Evolutionary conservation across 495 filamentous ascomycete genomes (phyloP).

Genomic region (Margaritispora aquatica): DNA sequence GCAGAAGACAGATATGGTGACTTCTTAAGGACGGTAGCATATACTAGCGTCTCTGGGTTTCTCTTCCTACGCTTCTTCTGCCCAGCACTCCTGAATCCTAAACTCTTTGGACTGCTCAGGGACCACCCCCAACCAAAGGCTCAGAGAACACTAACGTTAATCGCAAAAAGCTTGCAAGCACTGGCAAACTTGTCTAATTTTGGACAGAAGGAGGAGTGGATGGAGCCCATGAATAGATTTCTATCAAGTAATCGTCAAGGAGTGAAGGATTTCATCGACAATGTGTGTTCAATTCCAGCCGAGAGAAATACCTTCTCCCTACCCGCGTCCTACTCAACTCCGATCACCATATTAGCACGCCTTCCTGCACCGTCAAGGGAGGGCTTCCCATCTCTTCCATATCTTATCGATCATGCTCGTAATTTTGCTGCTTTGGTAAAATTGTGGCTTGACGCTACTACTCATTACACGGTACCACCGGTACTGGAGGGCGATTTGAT

Average conservation of each 20-base stretch:
- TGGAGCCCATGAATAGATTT: slow-evolving; percentile 96
- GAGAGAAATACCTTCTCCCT: slow-evolving; percentile 57
- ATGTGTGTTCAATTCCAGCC: slow-evolving; percentile 73
- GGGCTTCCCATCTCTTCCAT: slow-evolving; percentile 91
- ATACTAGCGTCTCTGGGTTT: slow-evolving; percentile 95
- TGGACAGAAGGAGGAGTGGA: slow-evolving; percentile 94
- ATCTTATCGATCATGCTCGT: slow-evolving; percentile 85
- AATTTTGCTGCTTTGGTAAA: slow-evolving; percentile 84
- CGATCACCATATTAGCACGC: slow-evolving; percentile 81
- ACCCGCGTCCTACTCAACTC: slow-evolving; percentile 87
- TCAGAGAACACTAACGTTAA: slow-evolving; percentile 85
- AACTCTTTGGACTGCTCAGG: slow-evolving; percentile 82
- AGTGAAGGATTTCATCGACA: slow-evolving; percentile 84
- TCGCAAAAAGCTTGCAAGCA: slow-evolving; percentile 93
- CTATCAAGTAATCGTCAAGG: slow-evolving; percentile 56
- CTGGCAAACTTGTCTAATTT: slow-evolving; percentile 91
- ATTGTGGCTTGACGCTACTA: slow-evolving; percentile 69
- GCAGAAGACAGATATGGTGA: slow-evolving; percentile 98
- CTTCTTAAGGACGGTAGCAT: slow-evolving; percentile 84
- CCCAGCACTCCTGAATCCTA: slow-evolving; percentile 92
- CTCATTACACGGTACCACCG: slow-evolving; percentile 33
- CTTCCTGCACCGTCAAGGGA: slow-evolving; percentile 78
- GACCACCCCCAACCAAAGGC: slow-evolving; percentile 84
- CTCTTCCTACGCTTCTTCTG: slow-evolving; percentile 95
- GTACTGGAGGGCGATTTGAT: slow-evolving; percentile 55